A percentile compares a stretch with the other conserved stretches of the same genome.
Evolutionary conservation across 768 basidiomycete species (phyloP).

Genomic region (Pleurotus giganteus): DNA sequence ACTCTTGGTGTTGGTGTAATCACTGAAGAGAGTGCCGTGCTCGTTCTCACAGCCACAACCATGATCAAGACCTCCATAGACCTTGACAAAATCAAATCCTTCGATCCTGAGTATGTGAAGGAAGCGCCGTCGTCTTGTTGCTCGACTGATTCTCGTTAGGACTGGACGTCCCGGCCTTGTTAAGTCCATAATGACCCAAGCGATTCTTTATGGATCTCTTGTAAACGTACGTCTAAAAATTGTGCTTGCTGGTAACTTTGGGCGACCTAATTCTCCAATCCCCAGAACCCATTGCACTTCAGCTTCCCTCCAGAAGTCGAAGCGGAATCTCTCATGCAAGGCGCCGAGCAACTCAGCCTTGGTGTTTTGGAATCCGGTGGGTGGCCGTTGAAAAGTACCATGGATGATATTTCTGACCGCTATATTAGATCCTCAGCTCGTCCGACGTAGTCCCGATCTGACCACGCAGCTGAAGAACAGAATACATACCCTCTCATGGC

Average conservation of each 20-base stretch:
- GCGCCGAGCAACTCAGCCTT: slow-evolving; percentile 71
- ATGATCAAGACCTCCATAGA: slow-evolving; percentile 70
- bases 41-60: slow-evolving; percentile 64
- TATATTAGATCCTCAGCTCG: slow-evolving; percentile 56
- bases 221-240: slow-evolving; percentile 43
- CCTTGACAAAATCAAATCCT: slow-evolving; percentile 55
- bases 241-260: neutral
- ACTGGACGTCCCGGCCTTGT: slow-evolving; percentile 66
- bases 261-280: neutral
- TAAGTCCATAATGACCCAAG: slow-evolving; percentile 80
- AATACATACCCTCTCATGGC: slow-evolving; percentile 73
- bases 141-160: slow-evolving; percentile 26
- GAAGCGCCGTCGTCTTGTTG: neutral
- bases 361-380: slow-evolving; percentile 74
- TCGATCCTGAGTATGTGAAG: slow-evolving; percentile 60
- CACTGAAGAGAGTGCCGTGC: slow-evolving; percentile 43
- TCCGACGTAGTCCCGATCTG: slow-evolving; percentile 76
- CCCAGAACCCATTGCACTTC: slow-evolving; percentile 74
- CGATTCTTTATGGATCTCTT: slow-evolving; percentile 73
- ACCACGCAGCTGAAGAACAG: slow-evolving; percentile 73
- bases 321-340: slow-evolving; percentile 75
- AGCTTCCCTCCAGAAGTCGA: slow-evolving; percentile 80
- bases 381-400: neutral
- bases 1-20: slow-evolving; percentile 70
- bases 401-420: neutral